Conservation (phyloP, 2,329 filamentous ascomycete genomes). For the Colletotrichum chrysophilum region DNA sequence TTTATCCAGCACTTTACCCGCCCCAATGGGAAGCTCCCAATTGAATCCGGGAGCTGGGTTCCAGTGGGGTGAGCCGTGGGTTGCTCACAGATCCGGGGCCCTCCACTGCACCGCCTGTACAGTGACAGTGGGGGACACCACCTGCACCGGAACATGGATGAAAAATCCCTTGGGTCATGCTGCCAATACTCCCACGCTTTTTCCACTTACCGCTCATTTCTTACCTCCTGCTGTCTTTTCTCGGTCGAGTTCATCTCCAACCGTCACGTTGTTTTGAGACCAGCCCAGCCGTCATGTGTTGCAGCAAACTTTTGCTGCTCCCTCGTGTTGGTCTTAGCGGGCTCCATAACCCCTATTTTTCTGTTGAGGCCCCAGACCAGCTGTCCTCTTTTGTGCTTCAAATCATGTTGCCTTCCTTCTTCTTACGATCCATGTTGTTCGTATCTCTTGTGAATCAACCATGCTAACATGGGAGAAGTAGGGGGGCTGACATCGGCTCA, state of each 20-base stretch:
- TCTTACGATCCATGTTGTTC: background rate
- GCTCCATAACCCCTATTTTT: background rate
- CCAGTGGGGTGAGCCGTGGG: background rate
- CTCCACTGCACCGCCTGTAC: background rate
- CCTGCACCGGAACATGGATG: background rate
- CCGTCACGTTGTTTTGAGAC: background rate
- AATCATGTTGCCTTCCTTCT: too few species aligned
- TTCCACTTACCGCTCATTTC: conserved; percentile 12
- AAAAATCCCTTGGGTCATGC: background rate
- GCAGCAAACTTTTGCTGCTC: background rate
- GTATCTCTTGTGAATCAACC: background rate
- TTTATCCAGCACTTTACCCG: conserved; percentile 21
- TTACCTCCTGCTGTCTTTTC: background rate
- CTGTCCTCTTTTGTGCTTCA: background rate
- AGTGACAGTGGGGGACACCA: background rate
- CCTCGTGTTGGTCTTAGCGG: background rate
- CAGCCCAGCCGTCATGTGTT: background rate
- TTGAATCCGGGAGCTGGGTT: conserved; percentile 9
- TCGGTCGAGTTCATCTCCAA: background rate
- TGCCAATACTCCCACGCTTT: background rate
- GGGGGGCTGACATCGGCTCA: background rate
- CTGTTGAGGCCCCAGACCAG: background rate
- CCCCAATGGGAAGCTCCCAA: conserved; percentile 4
- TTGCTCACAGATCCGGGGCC: background rate
- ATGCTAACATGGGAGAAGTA: background rate